Conservation (phyloP, 257 asterid species). For the Agastache rugosa region DNA sequence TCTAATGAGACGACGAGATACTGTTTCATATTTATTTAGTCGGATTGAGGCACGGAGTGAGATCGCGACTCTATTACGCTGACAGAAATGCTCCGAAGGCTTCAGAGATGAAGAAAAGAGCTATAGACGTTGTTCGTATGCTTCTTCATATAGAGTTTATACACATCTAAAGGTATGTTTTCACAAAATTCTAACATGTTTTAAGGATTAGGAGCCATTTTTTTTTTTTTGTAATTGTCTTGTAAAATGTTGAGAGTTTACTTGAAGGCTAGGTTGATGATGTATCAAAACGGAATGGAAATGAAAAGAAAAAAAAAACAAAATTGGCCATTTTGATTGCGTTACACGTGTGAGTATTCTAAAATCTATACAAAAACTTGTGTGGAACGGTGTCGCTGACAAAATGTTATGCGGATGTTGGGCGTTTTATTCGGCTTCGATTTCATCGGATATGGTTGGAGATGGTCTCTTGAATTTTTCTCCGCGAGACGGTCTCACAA, state of each 20-base stretch:
- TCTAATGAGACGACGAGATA: conserved; percentile 29
- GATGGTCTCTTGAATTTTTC: no score
- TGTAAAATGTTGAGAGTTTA: conserved; percentile 12
- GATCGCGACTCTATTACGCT: neutral
- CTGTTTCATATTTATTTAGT: neutral
- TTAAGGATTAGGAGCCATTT: conserved; percentile 2
- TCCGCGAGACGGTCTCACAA: no score
- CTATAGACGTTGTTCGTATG: neutral
- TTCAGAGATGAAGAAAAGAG: conserved; percentile 8
- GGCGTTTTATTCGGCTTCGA: no score
- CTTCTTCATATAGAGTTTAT: conserved; percentile 7
- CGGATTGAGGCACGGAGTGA: conserved; percentile 4
- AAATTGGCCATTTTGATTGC: neutral
- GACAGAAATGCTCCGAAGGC: neutral
- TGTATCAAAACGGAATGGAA: neutral
- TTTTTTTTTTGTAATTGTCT: neutral
- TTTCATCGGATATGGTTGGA: no score
- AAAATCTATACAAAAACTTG: no score
- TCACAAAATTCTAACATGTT: neutral
- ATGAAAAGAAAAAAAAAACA: neutral
- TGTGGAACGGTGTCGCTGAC: no score
- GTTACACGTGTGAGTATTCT: neutral
- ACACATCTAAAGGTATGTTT: conserved; percentile 11
- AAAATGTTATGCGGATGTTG: no score
- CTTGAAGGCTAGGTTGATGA: conserved; percentile 5